Conservation (phyloP, 2,329 filamentous ascomycete genomes). For the Dothistroma septosporum region DNA sequence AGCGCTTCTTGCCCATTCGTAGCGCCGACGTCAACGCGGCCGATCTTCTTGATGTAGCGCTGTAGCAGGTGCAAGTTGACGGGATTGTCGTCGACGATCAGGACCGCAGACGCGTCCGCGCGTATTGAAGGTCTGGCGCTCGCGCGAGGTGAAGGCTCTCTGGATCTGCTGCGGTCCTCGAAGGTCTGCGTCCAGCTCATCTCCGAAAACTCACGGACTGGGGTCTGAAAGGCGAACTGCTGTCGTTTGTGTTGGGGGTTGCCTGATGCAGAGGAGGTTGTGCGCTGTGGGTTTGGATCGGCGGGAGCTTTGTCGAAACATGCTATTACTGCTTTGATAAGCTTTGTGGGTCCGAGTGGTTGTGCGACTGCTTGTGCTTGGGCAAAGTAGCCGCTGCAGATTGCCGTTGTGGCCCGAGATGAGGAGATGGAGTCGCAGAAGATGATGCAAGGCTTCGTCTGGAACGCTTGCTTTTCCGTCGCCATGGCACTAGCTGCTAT, state of each 20-base stretch:
- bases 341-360: constrained; percentile 22
- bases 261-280: too few relatives aligned
- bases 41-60: constrained; percentile 25
- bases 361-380: constrained; percentile 12
- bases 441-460: background rate
- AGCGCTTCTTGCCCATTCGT: constrained; percentile 48
- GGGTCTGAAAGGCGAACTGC: background rate
- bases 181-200: constrained; percentile 1
- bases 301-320: constrained; percentile 5
- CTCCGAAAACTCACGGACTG: constrained; percentile 4
- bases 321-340: constrained; percentile 10
- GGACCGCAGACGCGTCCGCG: constrained; percentile 12
- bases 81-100: constrained; percentile 33
- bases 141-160: background rate
- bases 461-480: background rate
- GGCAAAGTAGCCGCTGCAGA: background rate
- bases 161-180: background rate
- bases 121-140: background rate
- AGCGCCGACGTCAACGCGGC: constrained; percentile 39
- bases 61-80: constrained; percentile 28
- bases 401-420: background rate
- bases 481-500: background rate
- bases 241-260: background rate
- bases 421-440: constrained; percentile 4
- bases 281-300: background rate